Conservation (phyloP, 257 asterid species). For the Asclepias syriaca region DNA sequence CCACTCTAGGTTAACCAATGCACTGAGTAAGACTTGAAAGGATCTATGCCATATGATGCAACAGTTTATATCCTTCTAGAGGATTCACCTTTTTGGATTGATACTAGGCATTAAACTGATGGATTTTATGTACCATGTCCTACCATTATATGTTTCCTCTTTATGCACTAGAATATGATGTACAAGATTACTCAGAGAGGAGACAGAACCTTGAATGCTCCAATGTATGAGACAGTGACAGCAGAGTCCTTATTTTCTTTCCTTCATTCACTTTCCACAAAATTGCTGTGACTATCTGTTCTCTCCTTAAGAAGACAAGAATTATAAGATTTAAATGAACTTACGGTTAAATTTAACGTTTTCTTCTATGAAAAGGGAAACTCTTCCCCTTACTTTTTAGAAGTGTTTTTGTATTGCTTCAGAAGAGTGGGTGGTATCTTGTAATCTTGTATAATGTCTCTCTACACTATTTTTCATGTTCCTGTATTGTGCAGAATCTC, state of each 20-base stretch:
- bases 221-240: neutral
- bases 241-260: neutral
- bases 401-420: neutral
- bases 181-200: neutral
- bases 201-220: neutral
- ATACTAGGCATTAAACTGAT: neutral
- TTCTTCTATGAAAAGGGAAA: neutral
- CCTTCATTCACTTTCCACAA: neutral
- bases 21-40: neutral
- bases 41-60: neutral
- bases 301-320: neutral
- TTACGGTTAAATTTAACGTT: neutral
- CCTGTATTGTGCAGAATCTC: slow-evolving; percentile 56
- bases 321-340: neutral
- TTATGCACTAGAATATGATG: neutral
- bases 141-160: neutral
- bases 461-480: neutral
- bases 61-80: neutral
- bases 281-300: neutral
- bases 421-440: neutral
- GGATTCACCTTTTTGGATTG: neutral
- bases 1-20: neutral
- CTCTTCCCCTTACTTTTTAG: neutral
- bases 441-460: neutral
- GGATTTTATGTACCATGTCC: neutral